These are phyloP conservation scores for Escallonia rubra DNA, from an alignment of 129 eudicot species.

Conservation along the genomic window DNA sequence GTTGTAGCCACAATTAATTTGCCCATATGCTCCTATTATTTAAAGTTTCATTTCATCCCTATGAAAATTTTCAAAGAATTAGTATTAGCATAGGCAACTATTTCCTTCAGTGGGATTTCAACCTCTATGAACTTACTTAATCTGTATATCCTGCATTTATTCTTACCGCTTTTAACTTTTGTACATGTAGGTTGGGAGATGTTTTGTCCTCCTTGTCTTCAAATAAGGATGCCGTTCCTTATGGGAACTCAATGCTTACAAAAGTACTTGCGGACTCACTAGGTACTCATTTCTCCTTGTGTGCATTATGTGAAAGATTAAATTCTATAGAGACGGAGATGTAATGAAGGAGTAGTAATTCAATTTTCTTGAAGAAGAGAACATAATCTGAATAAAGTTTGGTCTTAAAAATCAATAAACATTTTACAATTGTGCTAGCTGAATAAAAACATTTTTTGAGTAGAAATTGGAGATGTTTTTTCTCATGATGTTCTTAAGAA, in stretches of 20 bases:
- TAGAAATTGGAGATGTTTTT: no score
- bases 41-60: neutral
- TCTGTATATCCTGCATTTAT: neutral
- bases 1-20: neutral
- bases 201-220: conserved; percentile 82
- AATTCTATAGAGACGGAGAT: neutral
- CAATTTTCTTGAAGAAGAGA: neutral
- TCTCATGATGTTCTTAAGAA: no score
- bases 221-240: conserved; percentile 67
- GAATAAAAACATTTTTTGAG: no score
- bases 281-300: conserved; percentile 39
- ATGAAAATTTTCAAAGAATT: no score
- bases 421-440: no score
- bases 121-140: neutral
- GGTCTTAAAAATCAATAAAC: no score
- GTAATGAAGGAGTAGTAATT: neutral
- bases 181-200: conserved; percentile 79
- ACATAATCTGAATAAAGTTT: no score
- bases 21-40: neutral
- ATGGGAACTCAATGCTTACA: conserved; percentile 78
- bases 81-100: no score
- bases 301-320: neutral
- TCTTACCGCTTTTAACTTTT: conserved; percentile 2
- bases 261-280: conserved; percentile 80
- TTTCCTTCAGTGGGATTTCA: neutral